Percentiles rank a stretch among this genome's conserved stretches.
Evolutionary conservation across 768 basidiomycete genomes (phyloP).

Genomic region (Naematelia encephala): DNA sequence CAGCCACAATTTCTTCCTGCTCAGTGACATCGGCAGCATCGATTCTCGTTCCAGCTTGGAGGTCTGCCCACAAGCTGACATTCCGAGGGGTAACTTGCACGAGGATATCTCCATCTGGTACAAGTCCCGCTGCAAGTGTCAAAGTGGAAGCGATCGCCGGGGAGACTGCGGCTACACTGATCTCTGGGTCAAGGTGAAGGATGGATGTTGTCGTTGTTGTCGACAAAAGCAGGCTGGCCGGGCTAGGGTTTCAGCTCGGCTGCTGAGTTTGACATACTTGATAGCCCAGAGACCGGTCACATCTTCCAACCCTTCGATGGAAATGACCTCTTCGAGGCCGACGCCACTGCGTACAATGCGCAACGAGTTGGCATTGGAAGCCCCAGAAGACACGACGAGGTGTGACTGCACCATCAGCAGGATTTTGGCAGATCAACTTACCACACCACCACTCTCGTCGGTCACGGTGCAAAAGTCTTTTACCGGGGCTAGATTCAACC

Average conservation of each 20-base stretch:
- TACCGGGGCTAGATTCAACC: conserved; percentile 49
- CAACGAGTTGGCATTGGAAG: conserved; percentile 41
- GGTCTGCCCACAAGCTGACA: not conserved
- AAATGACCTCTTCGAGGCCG: conserved; percentile 33
- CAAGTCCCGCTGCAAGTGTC: conserved; percentile 26
- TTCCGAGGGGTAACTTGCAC: not conserved
- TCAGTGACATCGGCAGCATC: conserved; percentile 1
- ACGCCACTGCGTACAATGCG: conserved; percentile 46
- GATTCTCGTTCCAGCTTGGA: not conserved
- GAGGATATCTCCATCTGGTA: not conserved
- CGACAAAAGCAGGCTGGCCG: conserved; percentile 19
- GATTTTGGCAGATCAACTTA: conserved; percentile 18
- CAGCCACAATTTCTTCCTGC: conserved; percentile 19
- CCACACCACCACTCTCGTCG: conserved; percentile 40
- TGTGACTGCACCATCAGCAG: conserved; percentile 30
- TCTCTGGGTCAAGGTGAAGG: conserved; percentile 18
- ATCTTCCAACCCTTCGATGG: conserved; percentile 34
- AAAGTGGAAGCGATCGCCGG: conserved; percentile 16
- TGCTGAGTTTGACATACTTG: not conserved
- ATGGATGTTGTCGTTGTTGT: conserved; percentile 14
- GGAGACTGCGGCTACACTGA: conserved; percentile 7
- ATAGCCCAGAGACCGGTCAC: conserved; percentile 34
- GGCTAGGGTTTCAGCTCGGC: conserved; percentile 3
- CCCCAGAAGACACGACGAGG: conserved; percentile 45
- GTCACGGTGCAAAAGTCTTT: conserved; percentile 44